These are phyloP conservation scores for Cucurbita ficifolia DNA, from an alignment of 306 rosid species.

Conservation along the genomic window DNA sequence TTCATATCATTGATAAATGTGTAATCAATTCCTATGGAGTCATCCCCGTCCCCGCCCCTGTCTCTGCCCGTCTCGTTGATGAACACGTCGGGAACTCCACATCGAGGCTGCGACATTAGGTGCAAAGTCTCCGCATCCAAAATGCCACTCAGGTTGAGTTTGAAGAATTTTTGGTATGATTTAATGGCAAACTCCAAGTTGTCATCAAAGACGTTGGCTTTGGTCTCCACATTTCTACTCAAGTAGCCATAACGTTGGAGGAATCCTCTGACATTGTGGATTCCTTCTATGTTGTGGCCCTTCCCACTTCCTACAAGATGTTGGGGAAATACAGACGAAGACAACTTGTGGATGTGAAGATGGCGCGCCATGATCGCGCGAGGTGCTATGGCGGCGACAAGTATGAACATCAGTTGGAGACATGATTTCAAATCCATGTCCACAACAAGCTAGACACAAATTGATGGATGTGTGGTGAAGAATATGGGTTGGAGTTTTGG, in stretches of 20 bases:
- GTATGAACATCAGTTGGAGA: not conserved
- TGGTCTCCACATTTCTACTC: not conserved
- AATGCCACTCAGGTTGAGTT: constrained; percentile 12
- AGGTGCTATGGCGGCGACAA: not conserved
- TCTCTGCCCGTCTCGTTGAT: not conserved
- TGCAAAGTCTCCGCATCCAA: constrained; percentile 16
- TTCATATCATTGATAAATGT: not conserved
- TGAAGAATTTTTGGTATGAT: constrained; percentile 19
- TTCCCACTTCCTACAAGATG: constrained; percentile 16
- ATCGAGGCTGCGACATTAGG: constrained; percentile 22
- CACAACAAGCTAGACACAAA: not conserved
- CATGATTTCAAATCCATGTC: not conserved
- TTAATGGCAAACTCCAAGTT: constrained; percentile 22
- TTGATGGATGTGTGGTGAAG: not conserved
- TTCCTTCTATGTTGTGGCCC: constrained; percentile 25
- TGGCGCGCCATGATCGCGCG: not conserved
- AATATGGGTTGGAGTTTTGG: not conserved
- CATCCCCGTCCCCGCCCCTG: too few relatives aligned
- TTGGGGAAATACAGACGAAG: constrained; percentile 7
- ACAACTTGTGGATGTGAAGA: not conserved
- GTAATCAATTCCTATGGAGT: not conserved
- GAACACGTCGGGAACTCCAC: constrained; percentile 22
- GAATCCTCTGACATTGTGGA: constrained; percentile 16
- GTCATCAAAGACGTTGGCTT: constrained; percentile 14
- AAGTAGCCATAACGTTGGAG: constrained; percentile 27